Percentiles rank a stretch among this genome's conserved stretches.
These are phyloP conservation scores for Ophiostoma triangulosporum DNA, from an alignment of 2,329 filamentous ascomycete species.

Conservation along the genomic window DNA sequence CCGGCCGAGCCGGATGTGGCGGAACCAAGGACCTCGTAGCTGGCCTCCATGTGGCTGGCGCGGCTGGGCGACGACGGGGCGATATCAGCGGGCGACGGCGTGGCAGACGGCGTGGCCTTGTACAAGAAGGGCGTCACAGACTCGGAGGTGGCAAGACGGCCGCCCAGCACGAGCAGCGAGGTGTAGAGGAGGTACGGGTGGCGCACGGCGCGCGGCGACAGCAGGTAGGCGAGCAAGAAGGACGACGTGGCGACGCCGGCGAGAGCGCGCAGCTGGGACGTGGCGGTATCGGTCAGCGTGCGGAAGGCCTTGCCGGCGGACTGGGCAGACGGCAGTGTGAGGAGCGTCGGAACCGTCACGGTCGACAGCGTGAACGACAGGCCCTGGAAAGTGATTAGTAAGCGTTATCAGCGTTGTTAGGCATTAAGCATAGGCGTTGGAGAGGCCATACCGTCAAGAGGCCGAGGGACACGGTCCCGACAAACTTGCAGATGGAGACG, in stretches of 20 bases:
- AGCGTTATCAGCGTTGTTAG: background rate
- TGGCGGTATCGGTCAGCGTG: conserved; percentile 49
- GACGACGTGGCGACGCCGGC: conserved; percentile 55
- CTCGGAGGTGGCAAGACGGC: conserved; percentile 39
- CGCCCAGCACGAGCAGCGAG: conserved; percentile 51
- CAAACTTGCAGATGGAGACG: conserved; percentile 76
- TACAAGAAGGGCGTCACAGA: conserved; percentile 32
- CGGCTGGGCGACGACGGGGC: conserved; percentile 16
- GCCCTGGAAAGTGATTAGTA: conserved; percentile 43
- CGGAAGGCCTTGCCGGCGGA: conserved; percentile 57
- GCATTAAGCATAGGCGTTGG: background rate
- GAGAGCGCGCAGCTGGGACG: conserved; percentile 52
- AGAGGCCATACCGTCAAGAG: conserved; percentile 61
- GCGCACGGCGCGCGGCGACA: conserved; percentile 60
- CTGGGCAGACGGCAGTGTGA: conserved; percentile 64
- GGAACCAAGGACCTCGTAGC: conserved; percentile 43
- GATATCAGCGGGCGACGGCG: conserved; percentile 13
- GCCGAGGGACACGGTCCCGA: conserved; percentile 80
- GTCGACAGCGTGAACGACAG: conserved; percentile 73
- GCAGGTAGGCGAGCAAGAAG: conserved; percentile 61
- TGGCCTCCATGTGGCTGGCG: conserved; percentile 45
- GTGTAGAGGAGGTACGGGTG: conserved; percentile 91
- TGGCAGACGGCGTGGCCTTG: conserved; percentile 6
- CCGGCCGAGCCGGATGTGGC: conserved; percentile 20
- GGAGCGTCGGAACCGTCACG: conserved; percentile 65